phyloP scores from a whole-genome alignment of 805 yeast species.

The Candida germanica region DNA sequence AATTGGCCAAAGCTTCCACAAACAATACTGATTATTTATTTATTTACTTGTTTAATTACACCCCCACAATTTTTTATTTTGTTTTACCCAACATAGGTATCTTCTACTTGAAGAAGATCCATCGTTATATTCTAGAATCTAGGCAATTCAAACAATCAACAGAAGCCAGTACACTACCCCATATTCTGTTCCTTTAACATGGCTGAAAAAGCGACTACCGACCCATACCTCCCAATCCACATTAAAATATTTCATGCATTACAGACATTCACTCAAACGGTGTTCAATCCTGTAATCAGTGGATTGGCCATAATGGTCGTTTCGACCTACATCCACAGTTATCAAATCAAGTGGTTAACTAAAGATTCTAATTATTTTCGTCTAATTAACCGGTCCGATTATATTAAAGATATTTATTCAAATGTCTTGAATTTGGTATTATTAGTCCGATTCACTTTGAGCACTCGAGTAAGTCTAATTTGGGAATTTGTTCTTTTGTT shows the following conservation, averaged over 20 bases:
- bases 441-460: constrained; percentile 22
- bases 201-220: no score
- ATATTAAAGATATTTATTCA: constrained; percentile 20
- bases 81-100: no score
- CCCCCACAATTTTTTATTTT: no score
- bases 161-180: no score
- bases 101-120: no score
- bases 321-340: neutral
- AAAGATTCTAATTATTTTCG: neutral
- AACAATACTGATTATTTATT: no score
- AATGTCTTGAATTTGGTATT: constrained; percentile 27
- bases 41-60: no score
- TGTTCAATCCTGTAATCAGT: constrained; percentile 2
- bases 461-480: constrained; percentile 9
- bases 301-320: constrained; percentile 1
- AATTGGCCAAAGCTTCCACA: no score
- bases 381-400: constrained; percentile 1
- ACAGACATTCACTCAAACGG: neutral
- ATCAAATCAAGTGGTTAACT: neutral
- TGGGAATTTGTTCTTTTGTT: constrained; percentile 21
- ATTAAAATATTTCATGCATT: constrained; percentile 4
- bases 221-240: constrained; percentile 4
- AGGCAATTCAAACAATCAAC: no score
- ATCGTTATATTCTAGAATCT: no score
- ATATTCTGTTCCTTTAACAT: no score